Base-by-base conservation (phyloP, 495 filamentous ascomycete genomes). In the Clohesyomyces aquaticus region DNA sequence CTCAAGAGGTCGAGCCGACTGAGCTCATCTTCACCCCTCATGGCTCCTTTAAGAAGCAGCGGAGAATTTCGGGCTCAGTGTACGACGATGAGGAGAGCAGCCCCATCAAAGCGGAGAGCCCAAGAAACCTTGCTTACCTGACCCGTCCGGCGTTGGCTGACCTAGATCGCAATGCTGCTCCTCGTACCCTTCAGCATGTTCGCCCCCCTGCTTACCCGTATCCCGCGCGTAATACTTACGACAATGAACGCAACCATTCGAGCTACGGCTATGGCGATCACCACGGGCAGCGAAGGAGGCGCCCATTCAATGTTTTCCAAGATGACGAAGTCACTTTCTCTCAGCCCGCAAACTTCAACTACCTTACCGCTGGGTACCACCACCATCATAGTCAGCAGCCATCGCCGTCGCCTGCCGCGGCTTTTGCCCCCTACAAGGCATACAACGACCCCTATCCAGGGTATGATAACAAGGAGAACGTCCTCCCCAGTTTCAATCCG, bases 21-120 rank as follows among this genome's bases (percentile, higher is more conserved):
- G 92, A 96, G 71, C 73, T 83, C 46, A 82, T 95, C 19, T 92
- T 87, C 72, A 76, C 75, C 43, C 81, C 72, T 57, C 79, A 68
- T 45, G 90, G 77, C 26, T 78, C 59, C 38, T 79, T 79, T 66
- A 83, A 82, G 73, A 86, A 76, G 73, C 70, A 83, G 61, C 78
- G 83, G 56, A 68, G 75, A 29, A 89, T 89, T 45, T 80, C 82
- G 4, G 81, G 83, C 26, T 68, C 68, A 14, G 62, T 59, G 8
- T 63, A 59, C 29, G 64, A 67, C n/a, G 71, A 72, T 27, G 65
- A 71, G 12, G 72, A 74, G 41, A 70, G 65, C 19, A 70, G 67
- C 43, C 66, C 65, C 12, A 55, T 70, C 53, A 70, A 63, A 52
- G 29, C 50, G 3, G 63, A 63, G 27, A 64, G 58, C 29, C 68